phyloP scores from a whole-genome alignment of 768 basidiomycete genomes.

The Tylopilus sp. region DNA sequence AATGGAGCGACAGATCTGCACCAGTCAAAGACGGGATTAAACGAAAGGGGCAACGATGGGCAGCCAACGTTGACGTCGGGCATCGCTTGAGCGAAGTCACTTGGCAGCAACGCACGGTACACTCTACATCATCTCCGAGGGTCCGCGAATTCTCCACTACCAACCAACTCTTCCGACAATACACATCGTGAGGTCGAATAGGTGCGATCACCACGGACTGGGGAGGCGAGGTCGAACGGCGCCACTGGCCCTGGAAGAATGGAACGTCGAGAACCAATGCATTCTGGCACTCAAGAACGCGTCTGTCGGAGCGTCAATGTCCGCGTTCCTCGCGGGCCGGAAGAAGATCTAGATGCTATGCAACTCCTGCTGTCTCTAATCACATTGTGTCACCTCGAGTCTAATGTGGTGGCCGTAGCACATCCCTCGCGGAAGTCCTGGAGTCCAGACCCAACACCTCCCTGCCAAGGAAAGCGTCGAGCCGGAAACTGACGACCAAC shows the following conservation, averaged over 20 bases:
- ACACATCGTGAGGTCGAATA: background rate
- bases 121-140: slow-evolving; percentile 14
- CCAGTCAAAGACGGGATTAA: no score
- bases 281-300: background rate
- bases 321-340: slow-evolving; percentile 15
- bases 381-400: background rate
- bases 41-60: background rate
- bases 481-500: no score
- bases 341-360: background rate
- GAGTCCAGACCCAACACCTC: background rate
- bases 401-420: background rate
- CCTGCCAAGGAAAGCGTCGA: no score
- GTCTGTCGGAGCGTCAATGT: slow-evolving; percentile 1
- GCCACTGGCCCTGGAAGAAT: slow-evolving; percentile 1
- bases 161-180: background rate
- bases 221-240: slow-evolving; percentile 3
- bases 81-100: no score
- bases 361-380: background rate
- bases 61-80: background rate
- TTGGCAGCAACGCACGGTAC: background rate
- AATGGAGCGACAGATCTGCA: background rate
- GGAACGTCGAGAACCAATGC: background rate
- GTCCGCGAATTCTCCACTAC: background rate
- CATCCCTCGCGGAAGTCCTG: background rate
- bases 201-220: slow-evolving; percentile 15